phyloP scores from a whole-genome alignment of 2,329 filamentous ascomycete genomes.

The Xylaria sp. region DNA sequence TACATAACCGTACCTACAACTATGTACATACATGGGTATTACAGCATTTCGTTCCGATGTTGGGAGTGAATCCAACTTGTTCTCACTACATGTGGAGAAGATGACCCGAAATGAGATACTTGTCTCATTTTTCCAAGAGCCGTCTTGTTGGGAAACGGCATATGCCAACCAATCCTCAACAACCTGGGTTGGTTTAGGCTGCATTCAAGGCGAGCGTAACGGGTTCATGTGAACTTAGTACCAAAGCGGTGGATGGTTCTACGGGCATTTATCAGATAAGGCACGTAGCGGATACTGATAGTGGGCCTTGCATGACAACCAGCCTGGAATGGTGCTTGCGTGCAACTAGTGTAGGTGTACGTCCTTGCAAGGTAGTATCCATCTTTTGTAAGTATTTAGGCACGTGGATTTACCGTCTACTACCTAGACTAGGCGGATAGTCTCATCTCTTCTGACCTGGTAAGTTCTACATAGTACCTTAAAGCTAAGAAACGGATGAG shows the following conservation, averaged over 20 bases:
- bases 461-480: no score
- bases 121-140: not conserved
- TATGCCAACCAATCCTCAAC: not conserved
- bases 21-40: constrained; percentile 14
- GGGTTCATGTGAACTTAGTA: no score
- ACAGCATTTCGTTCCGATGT: constrained; percentile 15
- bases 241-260: not conserved
- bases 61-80: not conserved
- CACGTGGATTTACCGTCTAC: no score
- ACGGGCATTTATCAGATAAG: not conserved
- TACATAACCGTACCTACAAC: no score
- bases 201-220: not conserved
- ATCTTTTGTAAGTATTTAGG: not conserved
- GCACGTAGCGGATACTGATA: not conserved
- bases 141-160: not conserved
- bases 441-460: no score
- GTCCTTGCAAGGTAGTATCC: no score
- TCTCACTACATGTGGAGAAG: not conserved
- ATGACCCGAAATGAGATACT: no score
- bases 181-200: not conserved
- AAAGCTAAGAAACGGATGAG: no score
- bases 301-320: constrained; percentile 14
- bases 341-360: no score
- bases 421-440: no score
- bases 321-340: not conserved